Evolutionary conservation across 495 filamentous ascomycete species (phyloP), one percentile per base, ranked within the genome.

Genomic region (Xylaria nigripes): DNA sequence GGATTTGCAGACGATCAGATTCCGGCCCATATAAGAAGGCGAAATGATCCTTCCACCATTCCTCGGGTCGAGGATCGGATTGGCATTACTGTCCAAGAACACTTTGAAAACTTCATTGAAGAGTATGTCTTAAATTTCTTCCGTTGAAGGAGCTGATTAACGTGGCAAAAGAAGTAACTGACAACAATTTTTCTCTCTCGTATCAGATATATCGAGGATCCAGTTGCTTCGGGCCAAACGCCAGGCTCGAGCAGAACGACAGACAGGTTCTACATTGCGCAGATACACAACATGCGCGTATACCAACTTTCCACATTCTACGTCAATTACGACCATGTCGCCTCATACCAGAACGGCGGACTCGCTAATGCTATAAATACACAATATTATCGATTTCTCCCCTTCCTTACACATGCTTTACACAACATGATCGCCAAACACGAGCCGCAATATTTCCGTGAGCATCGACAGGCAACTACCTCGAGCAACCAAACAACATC

Each of bases 251-350:
- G 83, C 25, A 68, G 81, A 19, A 84, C 83, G 21, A 93, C 86
- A 19, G 86, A 95, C 68, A 93, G 89, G 66, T 96, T 96, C 75
- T 99, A 99, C 70, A 80, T 99, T 60, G 89, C 89, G 16, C 94
- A 96, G 66, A 93, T 99, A 52, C 86, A 95, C 61, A 89, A 88
- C 51, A 83, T 99, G 79, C 76, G 80, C 19, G 84, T 82, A 51
- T 90, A 88, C 68, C 81, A 85, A 55, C 77, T 95, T n/a, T 96
- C 91, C 1, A 99, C 93, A 5, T 83, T 97, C 38, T 99, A 97
- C 67, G 87, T 99, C 63, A 94, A 99, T 71, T 99, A 84, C 74
- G 88, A 81, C 46, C 93, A 99, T 70, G 70, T 99, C 34, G 76
- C 84, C 18, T 77, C 78, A 6, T 78, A 79, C 62, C 78, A 83